Percentiles rank a stretch among this genome's conserved stretches.
Evolutionary conservation across 441 rosid genomes (phyloP).

Genomic region (Capsella rubella): DNA sequence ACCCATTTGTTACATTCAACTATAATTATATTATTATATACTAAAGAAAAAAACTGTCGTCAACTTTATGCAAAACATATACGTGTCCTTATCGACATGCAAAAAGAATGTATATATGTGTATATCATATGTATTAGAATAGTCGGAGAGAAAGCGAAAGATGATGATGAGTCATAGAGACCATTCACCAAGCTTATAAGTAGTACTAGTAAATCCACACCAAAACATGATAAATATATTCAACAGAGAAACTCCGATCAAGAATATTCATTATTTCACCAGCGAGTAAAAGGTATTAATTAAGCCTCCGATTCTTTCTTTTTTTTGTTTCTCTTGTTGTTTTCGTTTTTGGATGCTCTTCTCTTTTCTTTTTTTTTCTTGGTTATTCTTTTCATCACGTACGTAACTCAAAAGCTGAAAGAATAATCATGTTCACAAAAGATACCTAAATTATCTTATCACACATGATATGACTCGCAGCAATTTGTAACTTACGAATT

Average conservation of each 20-base stretch:
- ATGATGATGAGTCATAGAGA: conserved; percentile 42
- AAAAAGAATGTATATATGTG: conserved; percentile 14
- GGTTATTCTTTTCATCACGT: too few relatives aligned
- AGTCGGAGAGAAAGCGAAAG: conserved; percentile 27
- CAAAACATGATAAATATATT: conserved; percentile 15
- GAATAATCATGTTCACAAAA: conserved; percentile 20
- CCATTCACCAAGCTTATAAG: conserved; percentile 38
- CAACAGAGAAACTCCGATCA: conserved; percentile 32
- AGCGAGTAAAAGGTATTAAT: conserved; percentile 3
- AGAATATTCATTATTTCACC: conserved; percentile 29
- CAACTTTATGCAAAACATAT: conserved; percentile 38
- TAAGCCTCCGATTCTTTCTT: not conserved
- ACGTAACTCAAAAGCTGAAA: not conserved
- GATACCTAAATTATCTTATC: conserved; percentile 1
- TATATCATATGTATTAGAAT: conserved; percentile 25
- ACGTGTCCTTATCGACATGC: conserved; percentile 43
- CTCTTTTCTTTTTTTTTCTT: conserved; percentile 3
- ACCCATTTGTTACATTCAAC: not conserved
- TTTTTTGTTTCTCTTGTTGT: not conserved
- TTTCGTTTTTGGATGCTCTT: not conserved
- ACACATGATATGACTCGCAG: not conserved
- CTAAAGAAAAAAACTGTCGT: not conserved
- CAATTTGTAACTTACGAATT: conserved; percentile 7
- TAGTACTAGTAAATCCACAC: conserved; percentile 35
- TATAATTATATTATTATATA: too few relatives aligned